Evolutionary conservation across 768 basidiomycete genomes (phyloP).

Genomic region (Panaeolus papilionaceus): DNA sequence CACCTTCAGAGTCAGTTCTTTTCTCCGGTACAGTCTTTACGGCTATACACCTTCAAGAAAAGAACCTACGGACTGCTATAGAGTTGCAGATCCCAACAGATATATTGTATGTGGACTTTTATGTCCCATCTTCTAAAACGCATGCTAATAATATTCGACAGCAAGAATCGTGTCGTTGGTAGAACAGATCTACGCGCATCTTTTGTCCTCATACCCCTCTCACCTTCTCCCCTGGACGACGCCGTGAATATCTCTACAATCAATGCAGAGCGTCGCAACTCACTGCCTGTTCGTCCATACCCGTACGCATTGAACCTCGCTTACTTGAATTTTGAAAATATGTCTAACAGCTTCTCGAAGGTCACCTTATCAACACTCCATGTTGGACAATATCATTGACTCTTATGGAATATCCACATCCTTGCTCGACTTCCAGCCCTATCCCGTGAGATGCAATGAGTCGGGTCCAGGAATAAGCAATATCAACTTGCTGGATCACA

Average conservation of each 20-base stretch:
- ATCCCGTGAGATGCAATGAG: too few relatives aligned
- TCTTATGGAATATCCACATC: constrained; percentile 38
- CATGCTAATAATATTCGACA: not conserved
- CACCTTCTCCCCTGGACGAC: constrained; percentile 35
- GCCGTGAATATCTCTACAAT: constrained; percentile 37
- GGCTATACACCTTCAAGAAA: not conserved
- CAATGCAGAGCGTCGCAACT: constrained; percentile 32
- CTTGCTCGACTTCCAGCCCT: not conserved
- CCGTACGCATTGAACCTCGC: constrained; percentile 28
- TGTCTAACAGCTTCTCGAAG: constrained; percentile 11
- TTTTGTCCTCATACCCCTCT: constrained; percentile 40
- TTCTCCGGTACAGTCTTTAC: not conserved
- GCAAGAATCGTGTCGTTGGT: not conserved
- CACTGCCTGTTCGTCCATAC: constrained; percentile 34
- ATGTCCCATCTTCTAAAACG: not conserved
- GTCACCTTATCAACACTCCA: constrained; percentile 4
- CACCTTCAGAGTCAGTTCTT: not conserved
- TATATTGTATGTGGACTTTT: not conserved
- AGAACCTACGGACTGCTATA: not conserved
- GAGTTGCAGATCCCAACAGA: not conserved
- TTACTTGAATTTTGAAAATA: too few relatives aligned
- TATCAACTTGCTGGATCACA: not conserved
- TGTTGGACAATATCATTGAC: constrained; percentile 37
- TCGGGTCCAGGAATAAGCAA: too few relatives aligned
- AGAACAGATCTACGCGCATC: constrained; percentile 41